Evolutionary conservation across 495 filamentous ascomycete species (phyloP).

Genomic region (Lasiosphaeriaceae sp.): DNA sequence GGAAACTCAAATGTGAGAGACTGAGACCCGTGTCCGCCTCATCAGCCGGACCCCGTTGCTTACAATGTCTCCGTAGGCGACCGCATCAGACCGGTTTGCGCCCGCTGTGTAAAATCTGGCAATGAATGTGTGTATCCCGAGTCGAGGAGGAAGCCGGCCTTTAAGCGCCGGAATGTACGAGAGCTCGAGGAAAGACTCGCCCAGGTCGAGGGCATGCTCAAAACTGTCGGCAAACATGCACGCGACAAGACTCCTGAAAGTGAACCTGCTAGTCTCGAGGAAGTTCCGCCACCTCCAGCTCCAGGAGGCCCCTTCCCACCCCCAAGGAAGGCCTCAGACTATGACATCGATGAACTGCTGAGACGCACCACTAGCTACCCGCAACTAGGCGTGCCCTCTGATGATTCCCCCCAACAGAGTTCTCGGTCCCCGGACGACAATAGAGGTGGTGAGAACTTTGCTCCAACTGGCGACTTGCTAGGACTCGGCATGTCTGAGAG

Average conservation of each 20-base stretch:
- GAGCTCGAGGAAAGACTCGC: constrained; percentile 74
- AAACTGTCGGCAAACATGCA: constrained; percentile 22
- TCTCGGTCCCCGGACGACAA: neutral
- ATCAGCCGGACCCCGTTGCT: constrained; percentile 4
- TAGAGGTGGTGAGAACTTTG: neutral
- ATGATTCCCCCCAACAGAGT: neutral
- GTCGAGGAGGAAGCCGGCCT: constrained; percentile 78
- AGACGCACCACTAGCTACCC: neutral
- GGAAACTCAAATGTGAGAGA: constrained; percentile 57
- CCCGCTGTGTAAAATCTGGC: constrained; percentile 64
- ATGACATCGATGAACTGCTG: neutral
- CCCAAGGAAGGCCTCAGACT: neutral
- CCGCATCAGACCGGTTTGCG: constrained; percentile 63
- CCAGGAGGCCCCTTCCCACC: constrained; percentile 1
- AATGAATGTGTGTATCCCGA: constrained; percentile 80
- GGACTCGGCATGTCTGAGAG: constrained; percentile 40
- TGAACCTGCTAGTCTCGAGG: neutral
- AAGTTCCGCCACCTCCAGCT: too few species aligned
- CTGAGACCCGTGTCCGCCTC: neutral
- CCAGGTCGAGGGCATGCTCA: constrained; percentile 45
- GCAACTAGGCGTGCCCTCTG: neutral
- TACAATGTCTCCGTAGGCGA: constrained; percentile 37
- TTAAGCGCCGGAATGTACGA: constrained; percentile 84
- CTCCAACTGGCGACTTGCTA: constrained; percentile 25
- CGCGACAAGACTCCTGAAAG: neutral